Percentiles rank a stretch among this genome's conserved stretches.
Conservation (phyloP, 257 asterid genomes). For the Mentha longifolia region DNA sequence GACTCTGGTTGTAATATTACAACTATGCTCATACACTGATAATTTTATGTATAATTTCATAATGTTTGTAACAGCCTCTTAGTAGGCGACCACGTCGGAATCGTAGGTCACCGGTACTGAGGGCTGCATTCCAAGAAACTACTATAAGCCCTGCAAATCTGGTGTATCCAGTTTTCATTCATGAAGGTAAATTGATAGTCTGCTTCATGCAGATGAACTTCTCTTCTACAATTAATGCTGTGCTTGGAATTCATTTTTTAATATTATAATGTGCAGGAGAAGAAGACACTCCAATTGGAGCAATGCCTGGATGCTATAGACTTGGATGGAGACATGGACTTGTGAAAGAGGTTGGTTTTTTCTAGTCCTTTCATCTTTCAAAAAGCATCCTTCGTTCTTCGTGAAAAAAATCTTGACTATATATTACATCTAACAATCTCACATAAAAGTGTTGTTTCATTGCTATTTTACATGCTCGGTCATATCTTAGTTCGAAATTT, state of each 20-base stretch:
- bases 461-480: slow-evolving; percentile 8
- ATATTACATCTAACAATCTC: background rate
- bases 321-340: slow-evolving; percentile 99
- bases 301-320: slow-evolving; percentile 99
- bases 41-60: background rate
- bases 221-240: background rate
- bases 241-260: slow-evolving; percentile 20
- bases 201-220: background rate
- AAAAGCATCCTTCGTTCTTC: slow-evolving; percentile 5
- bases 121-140: slow-evolving; percentile 95
- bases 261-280: slow-evolving; percentile 60
- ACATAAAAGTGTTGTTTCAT: background rate
- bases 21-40: background rate
- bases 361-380: slow-evolving; percentile 25
- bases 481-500: background rate
- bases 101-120: slow-evolving; percentile 69
- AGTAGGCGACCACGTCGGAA: slow-evolving; percentile 86
- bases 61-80: slow-evolving; percentile 58
- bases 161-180: slow-evolving; percentile 96
- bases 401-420: background rate
- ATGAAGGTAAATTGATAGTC: slow-evolving; percentile 64
- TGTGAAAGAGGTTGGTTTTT: slow-evolving; percentile 77
- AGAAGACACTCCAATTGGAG: slow-evolving; percentile 96
- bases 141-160: slow-evolving; percentile 85
- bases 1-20: background rate